Base-by-base conservation (phyloP, 495 filamentous ascomycete genomes). In the Aspergillus bertholletiae region DNA sequence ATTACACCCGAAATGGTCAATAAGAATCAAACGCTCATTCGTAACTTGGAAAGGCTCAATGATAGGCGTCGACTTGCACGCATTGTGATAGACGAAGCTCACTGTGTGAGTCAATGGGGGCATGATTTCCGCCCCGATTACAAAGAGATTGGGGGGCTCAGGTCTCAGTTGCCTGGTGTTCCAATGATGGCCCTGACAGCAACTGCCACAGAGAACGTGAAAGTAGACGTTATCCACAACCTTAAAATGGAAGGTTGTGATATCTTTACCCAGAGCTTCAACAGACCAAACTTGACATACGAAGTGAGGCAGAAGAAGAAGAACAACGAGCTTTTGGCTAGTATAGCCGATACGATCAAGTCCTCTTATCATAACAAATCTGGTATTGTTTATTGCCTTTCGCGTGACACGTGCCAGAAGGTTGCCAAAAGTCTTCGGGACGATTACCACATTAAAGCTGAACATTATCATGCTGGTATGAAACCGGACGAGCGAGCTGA, bases 121-220 rank as follows among this genome's bases (percentile, higher is more conserved):
- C 94, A 99, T 62, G 94, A 99, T 67, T 99, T 99, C 66, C 87
- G 95, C 26, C 93, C 92, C 0, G 95, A 97, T 68, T 99, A 99
- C 71, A 96, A 96, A 64, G 75, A 84, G 30, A 76, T 99, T 1
- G 90, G 92, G 18, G 75, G 81, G 44, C 68, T 97, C 41, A 80
- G 92, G 21, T 53, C 73, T 2, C 79, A 77, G 48, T 87, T 91
- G 55, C 83, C 84, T 2, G 84, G 84, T 6, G 87, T 97, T 7
- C 94, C 94, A 1, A 76, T 96, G 49, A 94, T 99, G 81, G 94
- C 94, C 0, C 69, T 97, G 61, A 99, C 94, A 4, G 94, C 94
- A 7, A 97, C 94, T 2, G 94, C 94, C 2, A 99, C 94, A 0
- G 79, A 91, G 59, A 92, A 93, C 62, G 94, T 99, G 18, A 92